These are phyloP conservation scores for Suhomyces kilbournensis DNA, from an alignment of 805 yeast genomes.

Conservation along the genomic window DNA sequence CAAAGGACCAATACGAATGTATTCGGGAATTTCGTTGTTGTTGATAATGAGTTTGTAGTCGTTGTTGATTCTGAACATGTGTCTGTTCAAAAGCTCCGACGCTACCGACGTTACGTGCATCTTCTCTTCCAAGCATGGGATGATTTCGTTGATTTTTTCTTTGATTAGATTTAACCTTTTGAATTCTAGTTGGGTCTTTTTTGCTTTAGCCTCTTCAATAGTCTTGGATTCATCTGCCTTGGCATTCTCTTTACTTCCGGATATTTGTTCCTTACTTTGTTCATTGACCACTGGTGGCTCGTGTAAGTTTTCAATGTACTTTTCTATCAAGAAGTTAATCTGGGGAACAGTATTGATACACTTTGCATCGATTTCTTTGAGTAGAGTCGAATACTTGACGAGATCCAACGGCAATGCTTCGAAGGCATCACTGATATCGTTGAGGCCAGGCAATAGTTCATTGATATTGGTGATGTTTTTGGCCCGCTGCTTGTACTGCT, in stretches of 20 bases:
- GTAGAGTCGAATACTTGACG: conserved; percentile 77
- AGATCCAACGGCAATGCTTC: conserved; percentile 86
- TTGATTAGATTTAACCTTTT: conserved; percentile 38
- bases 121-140: conserved; percentile 93
- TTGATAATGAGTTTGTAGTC: conserved; percentile 72
- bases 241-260: no score
- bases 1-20: conserved; percentile 70
- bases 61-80: conserved; percentile 70
- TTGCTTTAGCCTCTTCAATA: conserved; percentile 2
- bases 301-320: conserved; percentile 36
- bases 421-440: conserved; percentile 86
- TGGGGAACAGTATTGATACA: conserved; percentile 73
- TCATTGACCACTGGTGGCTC: background rate
- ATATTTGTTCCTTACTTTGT: no score
- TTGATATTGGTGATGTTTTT: conserved; percentile 30
- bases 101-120: conserved; percentile 96
- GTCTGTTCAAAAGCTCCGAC: conserved; percentile 67
- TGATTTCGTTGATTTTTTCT: conserved; percentile 57
- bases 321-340: conserved; percentile 53
- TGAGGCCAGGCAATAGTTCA: conserved; percentile 70
- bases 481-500: conserved; percentile 33
- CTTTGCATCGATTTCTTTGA: conserved; percentile 94
- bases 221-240: no score
- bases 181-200: conserved; percentile 17
- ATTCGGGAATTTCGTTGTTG: conserved; percentile 78